A percentile compares a stretch with the other conserved stretches of the same genome.
Conservation (phyloP, 2,329 filamentous ascomycete genomes). For the Albophoma yamanashiensis region DNA sequence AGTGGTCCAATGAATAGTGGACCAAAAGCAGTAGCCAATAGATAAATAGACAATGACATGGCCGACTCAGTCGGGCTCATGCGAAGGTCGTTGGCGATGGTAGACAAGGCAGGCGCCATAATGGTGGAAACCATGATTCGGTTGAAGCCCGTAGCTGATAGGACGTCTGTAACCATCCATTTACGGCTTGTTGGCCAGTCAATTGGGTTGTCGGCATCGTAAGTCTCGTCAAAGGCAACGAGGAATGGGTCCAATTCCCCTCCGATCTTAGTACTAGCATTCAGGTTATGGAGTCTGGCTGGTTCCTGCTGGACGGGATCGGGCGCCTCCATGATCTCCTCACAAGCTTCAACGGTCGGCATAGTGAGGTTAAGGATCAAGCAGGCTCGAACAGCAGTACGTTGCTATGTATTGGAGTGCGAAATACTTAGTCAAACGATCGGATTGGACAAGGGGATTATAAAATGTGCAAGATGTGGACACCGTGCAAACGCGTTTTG, state of each 20-base stretch:
- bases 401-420: too few species aligned
- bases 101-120: conserved; percentile 36
- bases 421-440: too few species aligned
- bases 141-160: conserved; percentile 39
- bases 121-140: conserved; percentile 41
- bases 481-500: too few species aligned
- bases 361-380: too few species aligned
- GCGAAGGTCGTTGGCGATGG: conserved; percentile 38
- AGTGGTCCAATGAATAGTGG: conserved; percentile 31
- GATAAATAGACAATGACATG: conserved; percentile 33
- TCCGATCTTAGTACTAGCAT: too few species aligned
- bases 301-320: too few species aligned
- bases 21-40: conserved; percentile 31
- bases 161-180: conserved; percentile 36
- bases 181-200: conserved; percentile 27
- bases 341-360: too few species aligned
- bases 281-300: too few species aligned
- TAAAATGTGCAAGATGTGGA: too few species aligned
- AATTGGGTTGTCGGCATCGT: background rate
- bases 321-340: too few species aligned
- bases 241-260: background rate
- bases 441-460: too few species aligned
- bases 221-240: background rate
- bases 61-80: conserved; percentile 37
- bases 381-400: too few species aligned